Conservation (phyloP, 1,284 basidiomycete genomes). For the Apiotrichum gracile region DNA sequence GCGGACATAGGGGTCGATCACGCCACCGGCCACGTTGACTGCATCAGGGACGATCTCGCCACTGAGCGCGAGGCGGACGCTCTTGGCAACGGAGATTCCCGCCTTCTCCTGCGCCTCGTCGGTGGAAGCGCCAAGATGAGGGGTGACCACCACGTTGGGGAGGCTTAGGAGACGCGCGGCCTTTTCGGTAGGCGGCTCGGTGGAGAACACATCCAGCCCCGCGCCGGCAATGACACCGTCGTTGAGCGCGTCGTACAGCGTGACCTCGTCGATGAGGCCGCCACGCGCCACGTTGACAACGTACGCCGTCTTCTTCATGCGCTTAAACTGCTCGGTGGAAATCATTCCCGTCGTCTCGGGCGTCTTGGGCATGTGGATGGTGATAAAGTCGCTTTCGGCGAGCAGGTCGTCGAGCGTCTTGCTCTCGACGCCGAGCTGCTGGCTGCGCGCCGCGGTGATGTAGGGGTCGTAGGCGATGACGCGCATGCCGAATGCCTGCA, state of each 20-base stretch:
- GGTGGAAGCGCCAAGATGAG: conserved; percentile 10
- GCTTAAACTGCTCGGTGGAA: conserved; percentile 9
- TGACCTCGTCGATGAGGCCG: conserved; percentile 26
- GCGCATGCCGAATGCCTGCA: conserved; percentile 17
- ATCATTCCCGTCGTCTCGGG: conserved; percentile 19
- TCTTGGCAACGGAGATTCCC: conserved; percentile 3
- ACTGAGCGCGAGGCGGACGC: conserved; percentile 4
- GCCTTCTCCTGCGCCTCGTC: conserved; percentile 13
- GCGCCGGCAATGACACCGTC: conserved; percentile 18
- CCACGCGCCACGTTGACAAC: conserved; percentile 33
- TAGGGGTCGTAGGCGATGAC: conserved; percentile 23
- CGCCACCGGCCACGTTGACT: conserved; percentile 7
- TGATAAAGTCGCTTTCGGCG: conserved; percentile 17
- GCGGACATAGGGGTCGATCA: conserved; percentile 5
- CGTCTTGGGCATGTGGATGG: conserved; percentile 22
- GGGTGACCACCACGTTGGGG: conserved; percentile 12
- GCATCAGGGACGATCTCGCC: conserved; percentile 9
- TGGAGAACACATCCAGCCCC: conserved; percentile 18
- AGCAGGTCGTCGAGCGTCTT: conserved; percentile 18
- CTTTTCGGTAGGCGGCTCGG: conserved; percentile 16
- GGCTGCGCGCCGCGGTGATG: conserved; percentile 4
- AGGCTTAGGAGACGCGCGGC: background rate
- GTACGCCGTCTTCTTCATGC: conserved; percentile 21
- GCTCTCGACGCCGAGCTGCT: conserved; percentile 8
- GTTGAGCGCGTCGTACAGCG: conserved; percentile 18